A percentile compares a stretch with the other conserved stretches of the same genome.
These are phyloP conservation scores for Aspergillus vadensis DNA, from an alignment of 2,329 filamentous ascomycete genomes.

Conservation along the genomic window DNA sequence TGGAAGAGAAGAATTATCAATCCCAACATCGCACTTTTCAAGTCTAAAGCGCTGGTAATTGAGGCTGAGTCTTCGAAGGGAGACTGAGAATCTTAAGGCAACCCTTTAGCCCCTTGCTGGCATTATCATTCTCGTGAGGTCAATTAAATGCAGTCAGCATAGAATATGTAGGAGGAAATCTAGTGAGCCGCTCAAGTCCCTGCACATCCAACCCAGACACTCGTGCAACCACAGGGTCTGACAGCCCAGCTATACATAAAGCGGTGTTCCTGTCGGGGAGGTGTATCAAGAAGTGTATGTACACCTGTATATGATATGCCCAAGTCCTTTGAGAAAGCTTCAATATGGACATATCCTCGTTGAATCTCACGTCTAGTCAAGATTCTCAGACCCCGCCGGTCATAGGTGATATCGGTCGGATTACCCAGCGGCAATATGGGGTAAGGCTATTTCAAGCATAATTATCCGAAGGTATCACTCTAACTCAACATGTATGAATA, in stretches of 20 bases:
- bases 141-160: not conserved
- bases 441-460: not conserved
- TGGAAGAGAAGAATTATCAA: no score
- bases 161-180: not conserved
- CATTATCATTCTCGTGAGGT: not conserved
- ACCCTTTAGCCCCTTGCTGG: not conserved
- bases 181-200: not conserved
- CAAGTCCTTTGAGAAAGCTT: not conserved
- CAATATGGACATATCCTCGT: not conserved
- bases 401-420: not conserved
- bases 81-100: not conserved
- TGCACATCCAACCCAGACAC: not conserved
- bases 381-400: not conserved
- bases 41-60: not conserved
- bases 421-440: not conserved
- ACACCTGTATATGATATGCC: no score
- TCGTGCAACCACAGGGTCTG: not conserved
- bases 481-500: not conserved
- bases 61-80: not conserved
- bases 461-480: not conserved
- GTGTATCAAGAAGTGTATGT: not conserved
- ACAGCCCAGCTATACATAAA: not conserved
- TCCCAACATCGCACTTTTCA: not conserved
- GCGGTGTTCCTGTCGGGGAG: not conserved
- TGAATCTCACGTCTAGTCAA: no score